phyloP scores from a whole-genome alignment of 805 yeast species.

The Spathaspora gorwiae region DNA sequence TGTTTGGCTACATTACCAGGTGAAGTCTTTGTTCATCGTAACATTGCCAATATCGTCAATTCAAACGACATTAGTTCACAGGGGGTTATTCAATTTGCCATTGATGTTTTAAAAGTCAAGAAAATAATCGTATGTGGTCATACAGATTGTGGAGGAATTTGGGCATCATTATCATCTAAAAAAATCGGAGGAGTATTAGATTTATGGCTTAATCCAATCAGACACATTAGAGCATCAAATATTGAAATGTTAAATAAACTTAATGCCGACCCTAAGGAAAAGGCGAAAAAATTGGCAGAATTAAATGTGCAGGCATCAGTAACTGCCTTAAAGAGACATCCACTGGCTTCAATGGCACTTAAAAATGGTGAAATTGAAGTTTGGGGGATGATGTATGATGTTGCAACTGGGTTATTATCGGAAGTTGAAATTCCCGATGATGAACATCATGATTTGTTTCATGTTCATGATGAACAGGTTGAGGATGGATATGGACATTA shows the following conservation, averaged over 20 bases:
- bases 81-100: slow-evolving; percentile 83
- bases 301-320: slow-evolving; percentile 74
- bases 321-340: slow-evolving; percentile 58
- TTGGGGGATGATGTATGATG: slow-evolving; percentile 82
- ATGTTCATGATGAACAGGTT: slow-evolving; percentile 25
- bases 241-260: slow-evolving; percentile 45
- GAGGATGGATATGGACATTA: not conserved
- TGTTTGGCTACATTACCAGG: slow-evolving; percentile 81
- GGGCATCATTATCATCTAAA: slow-evolving; percentile 67
- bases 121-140: slow-evolving; percentile 90
- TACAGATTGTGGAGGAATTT: slow-evolving; percentile 90
- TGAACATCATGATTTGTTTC: slow-evolving; percentile 41
- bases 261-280: slow-evolving; percentile 43
- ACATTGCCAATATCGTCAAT: slow-evolving; percentile 76
- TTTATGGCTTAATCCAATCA: slow-evolving; percentile 66
- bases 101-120: slow-evolving; percentile 74
- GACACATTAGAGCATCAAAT: slow-evolving; percentile 63
- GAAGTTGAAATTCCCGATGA: slow-evolving; percentile 38
- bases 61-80: slow-evolving; percentile 68
- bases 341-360: slow-evolving; percentile 64
- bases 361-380: slow-evolving; percentile 63
- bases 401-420: slow-evolving; percentile 61
- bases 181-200: slow-evolving; percentile 66
- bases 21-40: slow-evolving; percentile 83
- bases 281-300: slow-evolving; percentile 64